Base-by-base conservation (phyloP, 2,329 filamentous ascomycete species). In the Arthrocladium fulminans region DNA sequence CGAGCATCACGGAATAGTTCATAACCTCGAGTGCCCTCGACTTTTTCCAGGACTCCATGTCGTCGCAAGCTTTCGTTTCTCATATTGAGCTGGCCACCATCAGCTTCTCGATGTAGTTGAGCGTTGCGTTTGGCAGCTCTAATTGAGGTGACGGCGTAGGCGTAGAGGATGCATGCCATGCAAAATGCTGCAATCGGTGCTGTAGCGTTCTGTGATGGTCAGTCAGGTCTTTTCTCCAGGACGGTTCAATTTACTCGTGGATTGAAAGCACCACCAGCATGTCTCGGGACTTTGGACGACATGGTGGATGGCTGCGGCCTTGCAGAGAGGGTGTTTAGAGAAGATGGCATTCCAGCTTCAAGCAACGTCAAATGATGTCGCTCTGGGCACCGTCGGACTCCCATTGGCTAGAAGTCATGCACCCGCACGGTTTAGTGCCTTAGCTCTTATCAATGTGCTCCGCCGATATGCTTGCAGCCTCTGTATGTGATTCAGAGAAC, bases 121-220 rank as follows among this genome's bases (percentile, higher is more conserved):
- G 81, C 81, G 54, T 84, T 83, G 40, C 75, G 70, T 57, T 83
- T 83, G 2, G 83, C 83, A 20, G 80, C 76, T 51, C 74, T 71
- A 53, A 86, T 85, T 20, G 77, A 81, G 7, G 75, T 81, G 44
- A 81, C 68, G 23, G 80, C 72, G 64, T 86, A 86, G 34, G 66
- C 64, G 62, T 76, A 78, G 25, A 81, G 71, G 19, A 82, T 60
- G 42, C 73, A 63, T 13, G 78, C 79, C 78, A 82, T 81, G 12
- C 74, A 75, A 54, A 80, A 69, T 22, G 78, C 78, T n/a, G 77
- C 78, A n/a, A 79, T 68, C 3, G 79, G 79, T 2, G 77, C 78
- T 51, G 76, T 73, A 30, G 80, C 58, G 38, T 47, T 47, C 44
- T 47, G 41, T 13, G 3, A 8, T 20, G 24, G 41, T 44, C 19